Percentiles rank a stretch among this genome's conserved stretches.
Conservation (phyloP, 306 rosid genomes). For the Pyrus communis region DNA sequence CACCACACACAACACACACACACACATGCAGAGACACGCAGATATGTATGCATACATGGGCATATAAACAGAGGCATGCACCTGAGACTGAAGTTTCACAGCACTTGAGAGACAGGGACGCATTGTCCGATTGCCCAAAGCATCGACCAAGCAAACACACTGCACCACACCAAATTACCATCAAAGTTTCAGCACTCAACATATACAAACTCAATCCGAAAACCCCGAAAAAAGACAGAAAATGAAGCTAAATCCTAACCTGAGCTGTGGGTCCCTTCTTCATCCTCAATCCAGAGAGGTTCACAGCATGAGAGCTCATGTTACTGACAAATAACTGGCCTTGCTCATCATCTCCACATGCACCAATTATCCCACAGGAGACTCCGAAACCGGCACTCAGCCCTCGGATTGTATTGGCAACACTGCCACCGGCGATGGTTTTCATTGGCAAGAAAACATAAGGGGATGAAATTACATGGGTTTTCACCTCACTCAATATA, state of each 20-base stretch:
- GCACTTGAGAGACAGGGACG: constrained; percentile 92
- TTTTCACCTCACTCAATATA: constrained; percentile 48
- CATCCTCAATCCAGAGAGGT: constrained; percentile 62
- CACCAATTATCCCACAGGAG: constrained; percentile 76
- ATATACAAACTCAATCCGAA: neutral
- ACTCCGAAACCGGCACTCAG: constrained; percentile 65
- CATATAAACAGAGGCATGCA: constrained; percentile 13
- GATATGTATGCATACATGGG: neutral
- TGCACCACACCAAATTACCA: constrained; percentile 25
- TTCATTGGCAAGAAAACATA: constrained; percentile 32
- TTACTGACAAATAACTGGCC: constrained; percentile 66
- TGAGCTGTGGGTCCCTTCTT: constrained; percentile 82
- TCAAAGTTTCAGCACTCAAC: constrained; percentile 8
- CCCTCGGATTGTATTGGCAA: constrained; percentile 86
- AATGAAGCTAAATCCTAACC: constrained; percentile 30
- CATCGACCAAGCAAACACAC: constrained; percentile 98
- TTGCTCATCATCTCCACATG: constrained; percentile 76
- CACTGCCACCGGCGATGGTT: constrained; percentile 90
- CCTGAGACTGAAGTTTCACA: constrained; percentile 81
- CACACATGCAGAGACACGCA: neutral
- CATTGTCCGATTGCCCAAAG: constrained; percentile 79
- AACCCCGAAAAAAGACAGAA: neutral
- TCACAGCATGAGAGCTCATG: constrained; percentile 64
- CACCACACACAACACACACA: neutral
- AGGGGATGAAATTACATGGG: constrained; percentile 23